Evolutionary conservation across 148 eudicot species (phyloP), one percentile per base, ranked within the genome.

Genomic region (Dianthus caryophyllus): DNA sequence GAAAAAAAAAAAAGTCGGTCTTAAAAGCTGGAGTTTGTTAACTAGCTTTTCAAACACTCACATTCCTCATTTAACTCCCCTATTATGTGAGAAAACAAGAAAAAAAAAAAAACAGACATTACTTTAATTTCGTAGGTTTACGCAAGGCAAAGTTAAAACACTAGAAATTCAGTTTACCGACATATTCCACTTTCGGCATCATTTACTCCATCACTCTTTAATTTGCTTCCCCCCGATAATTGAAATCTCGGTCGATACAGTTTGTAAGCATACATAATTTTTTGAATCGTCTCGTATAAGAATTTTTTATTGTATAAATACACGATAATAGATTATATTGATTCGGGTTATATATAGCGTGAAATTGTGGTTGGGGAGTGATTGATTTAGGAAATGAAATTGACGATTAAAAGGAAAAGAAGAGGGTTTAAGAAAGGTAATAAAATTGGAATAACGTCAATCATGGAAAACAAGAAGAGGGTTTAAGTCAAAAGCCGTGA

Each of bases 1-100:
- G 43, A 1, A 0, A 11, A 30, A 58, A 18, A 9, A 58, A 16
- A 29, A 29, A 58, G 62, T 58, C 62, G 62, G 62, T 16, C 64
- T 9, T 60, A 60, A 60, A 33, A 60, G 16, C 44, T 60, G 26
- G 64, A 33, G 46, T 60, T 33, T 58, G 62, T 58, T 58, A 58
- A 58, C 9, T 29, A 58, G 12, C 39, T 58, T 58, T 58, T 30
- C 39, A 58, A 29, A 13, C 59, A 20, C 2, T 54, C 62, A 29
- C 62, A 30, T 58, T 58, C 38, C 39, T 29, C 62, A 58, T 31
- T 29, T 58, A 16, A 15, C 39, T 17, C 62, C 10, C 39, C 4
- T 1, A 46, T 46, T 52, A 21, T 52, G 57, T 52, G 1, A 22
- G 27, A 52, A 52, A 33, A 33, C 38, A 3, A 33, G 7, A 33